Base-by-base conservation (phyloP, 2,329 filamentous ascomycete genomes). In the Talaromyces sp. region DNA sequence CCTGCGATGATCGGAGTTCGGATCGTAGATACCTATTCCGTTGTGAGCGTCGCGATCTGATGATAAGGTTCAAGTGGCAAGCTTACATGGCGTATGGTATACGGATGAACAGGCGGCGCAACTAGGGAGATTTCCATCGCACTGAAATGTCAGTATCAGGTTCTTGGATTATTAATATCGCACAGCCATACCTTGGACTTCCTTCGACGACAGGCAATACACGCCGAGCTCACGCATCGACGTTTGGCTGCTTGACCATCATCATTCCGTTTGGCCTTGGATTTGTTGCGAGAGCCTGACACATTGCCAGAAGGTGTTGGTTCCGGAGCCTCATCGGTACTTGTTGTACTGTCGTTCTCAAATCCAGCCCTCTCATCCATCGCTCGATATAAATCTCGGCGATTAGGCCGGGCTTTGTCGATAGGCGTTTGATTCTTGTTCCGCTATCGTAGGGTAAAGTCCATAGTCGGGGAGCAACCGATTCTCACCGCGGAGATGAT, bases 41-140 rank as follows among this genome's bases (percentile, higher is more conserved):
- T 62, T 31, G 38, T 69, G 38, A 67, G 67, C 72, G 15, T n/a
- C 29, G 10, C 15, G 58, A 25, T 6, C 19, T 36, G 34, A 38
- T 36, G 5, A 13, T 27, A 15, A 19, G 19, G 56, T 45, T 58
- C 25, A 66, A n/a, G 38, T 49, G 63, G 43, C 13, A 54, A 27
- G 56, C 66, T 58, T 74, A 80, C 78, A 80, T 58, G 77, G 72
- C 10, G 78, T 80, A 68, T 80, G 77, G 75, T 99, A 98, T 63
- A 98, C 94, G 71, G 93, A 96, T 68, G 91, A 88, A 79, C 95
- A 99, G n/a, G 95, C 94, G 7, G 94, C 94, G 76, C 95, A 98
- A 72, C 91, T 93, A 5, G 94, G 94, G 5, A 91, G 84, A 64
- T 93, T 93, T 67, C 94, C 94, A 78, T 98, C 94, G 77, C 94